phyloP scores from a whole-genome alignment of 2,329 filamentous ascomycete species.

The Thelonectria blattea region DNA sequence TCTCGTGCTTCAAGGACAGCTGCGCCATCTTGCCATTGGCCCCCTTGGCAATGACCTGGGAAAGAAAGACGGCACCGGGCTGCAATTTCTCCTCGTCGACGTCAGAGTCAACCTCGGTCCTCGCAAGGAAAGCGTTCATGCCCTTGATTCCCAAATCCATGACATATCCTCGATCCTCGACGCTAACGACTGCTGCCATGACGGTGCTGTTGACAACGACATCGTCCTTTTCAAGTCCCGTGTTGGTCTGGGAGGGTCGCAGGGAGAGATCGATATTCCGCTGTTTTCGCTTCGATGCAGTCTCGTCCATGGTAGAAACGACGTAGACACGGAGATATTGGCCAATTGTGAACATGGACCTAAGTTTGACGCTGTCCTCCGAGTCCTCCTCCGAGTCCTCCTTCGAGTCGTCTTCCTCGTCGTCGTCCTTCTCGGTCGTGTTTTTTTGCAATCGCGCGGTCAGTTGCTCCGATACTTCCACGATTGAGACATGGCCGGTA shows the following conservation, averaged over 20 bases:
- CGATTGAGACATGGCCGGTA: constrained; percentile 85
- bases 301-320: constrained; percentile 74
- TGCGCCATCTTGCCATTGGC: constrained; percentile 85
- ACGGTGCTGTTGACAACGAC: constrained; percentile 77
- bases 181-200: constrained; percentile 86
- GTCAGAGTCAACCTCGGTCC: constrained; percentile 75
- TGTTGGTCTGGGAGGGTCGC: constrained; percentile 79
- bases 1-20: constrained; percentile 75
- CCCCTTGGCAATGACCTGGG: constrained; percentile 76
- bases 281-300: constrained; percentile 67
- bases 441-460: constrained; percentile 77
- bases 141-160: constrained; percentile 86
- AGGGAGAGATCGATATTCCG: constrained; percentile 88
- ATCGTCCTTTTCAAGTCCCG: constrained; percentile 73
- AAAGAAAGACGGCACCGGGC: constrained; percentile 84
- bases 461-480: constrained; percentile 84
- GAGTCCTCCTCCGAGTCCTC: constrained; percentile 61
- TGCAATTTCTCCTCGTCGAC: constrained; percentile 73
- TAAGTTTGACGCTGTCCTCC: constrained; percentile 69
- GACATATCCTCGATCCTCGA: constrained; percentile 94
- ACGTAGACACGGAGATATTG: constrained; percentile 90
- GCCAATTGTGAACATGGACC: constrained; percentile 77
- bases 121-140: constrained; percentile 82
- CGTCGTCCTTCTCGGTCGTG: constrained; percentile 57
- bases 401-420: constrained; percentile 53